Percentiles rank a stretch among this genome's conserved stretches.
These are phyloP conservation scores for Piedraia hortae DNA, from an alignment of 2,329 filamentous ascomycete genomes.

Conservation along the genomic window DNA sequence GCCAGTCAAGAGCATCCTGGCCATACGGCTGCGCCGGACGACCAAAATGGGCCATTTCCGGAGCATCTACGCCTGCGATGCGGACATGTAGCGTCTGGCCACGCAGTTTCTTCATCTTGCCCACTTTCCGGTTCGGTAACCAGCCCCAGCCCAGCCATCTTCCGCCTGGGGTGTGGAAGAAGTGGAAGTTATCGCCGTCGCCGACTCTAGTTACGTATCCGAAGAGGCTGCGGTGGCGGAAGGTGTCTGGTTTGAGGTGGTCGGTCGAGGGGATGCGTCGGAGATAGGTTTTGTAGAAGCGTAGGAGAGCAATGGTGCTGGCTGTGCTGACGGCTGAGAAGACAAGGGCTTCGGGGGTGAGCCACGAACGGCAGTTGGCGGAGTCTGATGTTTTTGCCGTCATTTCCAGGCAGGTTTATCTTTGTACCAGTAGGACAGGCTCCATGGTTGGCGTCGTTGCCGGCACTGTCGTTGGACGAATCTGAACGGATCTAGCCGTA, in stretches of 20 bases:
- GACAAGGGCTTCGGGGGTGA: constrained; percentile 18
- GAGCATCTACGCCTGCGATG: constrained; percentile 76
- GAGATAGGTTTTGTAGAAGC: constrained; percentile 42
- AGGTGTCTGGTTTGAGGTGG: constrained; percentile 47
- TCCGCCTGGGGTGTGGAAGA: constrained; percentile 90
- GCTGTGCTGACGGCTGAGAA: constrained; percentile 24
- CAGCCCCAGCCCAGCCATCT: constrained; percentile 60
- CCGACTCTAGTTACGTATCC: constrained; percentile 81
- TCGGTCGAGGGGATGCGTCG: constrained; percentile 56
- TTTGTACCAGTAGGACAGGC: too few relatives aligned
- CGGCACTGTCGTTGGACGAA: too few relatives aligned
- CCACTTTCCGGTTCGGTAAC: constrained; percentile 5
- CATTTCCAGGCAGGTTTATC: too few relatives aligned
- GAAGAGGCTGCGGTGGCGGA: constrained; percentile 48
- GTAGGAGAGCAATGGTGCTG: constrained; percentile 25
- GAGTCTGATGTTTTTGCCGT: too few relatives aligned
- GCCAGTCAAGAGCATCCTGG: constrained; percentile 54
- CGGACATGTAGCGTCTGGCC: constrained; percentile 49
- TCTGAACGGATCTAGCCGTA: too few relatives aligned
- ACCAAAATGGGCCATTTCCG: constrained; percentile 81
- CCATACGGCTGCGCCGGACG: constrained; percentile 61
- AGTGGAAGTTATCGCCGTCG: constrained; percentile 82
- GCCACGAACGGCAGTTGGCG: too few relatives aligned
- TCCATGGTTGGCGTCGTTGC: too few relatives aligned
- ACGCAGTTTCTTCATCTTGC: constrained; percentile 4